These are phyloP conservation scores for Pestalotiopsis sp. DNA, from an alignment of 2,329 filamentous ascomycete species.

Conservation along the genomic window DNA sequence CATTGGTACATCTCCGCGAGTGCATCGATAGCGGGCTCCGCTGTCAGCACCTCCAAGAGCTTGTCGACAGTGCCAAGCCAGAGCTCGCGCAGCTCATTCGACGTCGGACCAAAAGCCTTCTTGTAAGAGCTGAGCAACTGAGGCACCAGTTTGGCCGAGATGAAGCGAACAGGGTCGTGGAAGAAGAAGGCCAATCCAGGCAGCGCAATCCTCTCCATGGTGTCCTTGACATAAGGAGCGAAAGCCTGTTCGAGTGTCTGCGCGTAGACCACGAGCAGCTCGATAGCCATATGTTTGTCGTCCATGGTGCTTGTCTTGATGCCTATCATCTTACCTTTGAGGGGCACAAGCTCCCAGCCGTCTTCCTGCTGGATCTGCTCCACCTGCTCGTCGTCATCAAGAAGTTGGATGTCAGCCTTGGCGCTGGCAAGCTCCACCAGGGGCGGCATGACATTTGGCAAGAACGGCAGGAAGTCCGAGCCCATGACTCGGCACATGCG, in stretches of 20 bases:
- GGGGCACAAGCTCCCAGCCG: slow-evolving; percentile 94
- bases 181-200: slow-evolving; percentile 98
- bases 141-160: slow-evolving; percentile 92
- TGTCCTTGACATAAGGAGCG: slow-evolving; percentile 86
- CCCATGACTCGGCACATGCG: slow-evolving; percentile 96
- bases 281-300: slow-evolving; percentile 99
- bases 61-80: slow-evolving; percentile 89
- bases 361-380: slow-evolving; percentile 93
- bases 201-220: slow-evolving; percentile 95
- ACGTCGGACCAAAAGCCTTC: slow-evolving; percentile 82
- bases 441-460: slow-evolving; percentile 92
- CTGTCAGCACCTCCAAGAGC: slow-evolving; percentile 88
- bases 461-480: slow-evolving; percentile 87
- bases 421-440: slow-evolving; percentile 88
- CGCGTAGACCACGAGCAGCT: slow-evolving; percentile 95
- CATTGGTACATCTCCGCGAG: slow-evolving; percentile 99
- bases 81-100: slow-evolving; percentile 76
- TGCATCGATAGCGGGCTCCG: slow-evolving; percentile 94
- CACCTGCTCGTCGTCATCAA: slow-evolving; percentile 94
- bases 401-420: slow-evolving; percentile 94
- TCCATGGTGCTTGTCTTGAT: slow-evolving; percentile 97
- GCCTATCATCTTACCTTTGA: slow-evolving; percentile 97
- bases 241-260: slow-evolving; percentile 94
- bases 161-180: slow-evolving; percentile 94
- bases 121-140: slow-evolving; percentile 93